These are phyloP conservation scores for Arctostaphylos glauca DNA, from an alignment of 148 eudicot species.

Conservation along the genomic window DNA sequence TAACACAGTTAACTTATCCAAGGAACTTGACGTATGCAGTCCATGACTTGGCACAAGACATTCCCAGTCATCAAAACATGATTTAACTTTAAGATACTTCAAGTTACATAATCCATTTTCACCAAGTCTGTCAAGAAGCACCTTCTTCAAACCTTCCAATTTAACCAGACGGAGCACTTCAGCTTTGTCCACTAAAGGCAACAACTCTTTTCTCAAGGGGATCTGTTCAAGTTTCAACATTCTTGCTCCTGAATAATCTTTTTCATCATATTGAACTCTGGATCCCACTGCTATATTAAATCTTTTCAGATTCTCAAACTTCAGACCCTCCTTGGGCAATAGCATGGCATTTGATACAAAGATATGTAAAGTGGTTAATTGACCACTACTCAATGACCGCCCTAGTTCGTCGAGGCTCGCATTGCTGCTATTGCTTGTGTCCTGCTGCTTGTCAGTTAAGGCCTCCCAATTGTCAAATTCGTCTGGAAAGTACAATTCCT, in stretches of 20 bases:
- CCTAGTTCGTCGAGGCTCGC: slow-evolving; percentile 1
- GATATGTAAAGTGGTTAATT: background rate
- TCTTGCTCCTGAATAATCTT: background rate
- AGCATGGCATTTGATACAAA: background rate
- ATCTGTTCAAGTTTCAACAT: background rate
- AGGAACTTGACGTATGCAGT: no score
- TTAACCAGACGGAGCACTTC: no score
- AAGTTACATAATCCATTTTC: no score
- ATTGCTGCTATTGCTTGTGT: background rate
- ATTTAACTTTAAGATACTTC: no score
- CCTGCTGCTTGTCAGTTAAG: background rate
- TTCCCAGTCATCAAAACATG: no score
- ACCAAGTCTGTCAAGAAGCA: no score
- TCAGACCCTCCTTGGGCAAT: background rate
- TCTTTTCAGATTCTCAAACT: background rate
- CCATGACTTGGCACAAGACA: no score
- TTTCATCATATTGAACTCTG: no score
- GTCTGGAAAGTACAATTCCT: slow-evolving; percentile 5
- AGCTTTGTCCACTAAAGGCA: no score
- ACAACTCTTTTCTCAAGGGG: background rate
- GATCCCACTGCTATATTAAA: slow-evolving; percentile 2
- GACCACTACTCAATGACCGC: background rate
- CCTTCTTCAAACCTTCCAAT: no score
- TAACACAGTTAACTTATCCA: no score
- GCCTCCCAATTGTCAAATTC: background rate